A percentile compares a stretch with the other conserved stretches of the same genome.
These are phyloP conservation scores for Lepidium sativum DNA, from an alignment of 345 rosid genomes.

Conservation along the genomic window DNA sequence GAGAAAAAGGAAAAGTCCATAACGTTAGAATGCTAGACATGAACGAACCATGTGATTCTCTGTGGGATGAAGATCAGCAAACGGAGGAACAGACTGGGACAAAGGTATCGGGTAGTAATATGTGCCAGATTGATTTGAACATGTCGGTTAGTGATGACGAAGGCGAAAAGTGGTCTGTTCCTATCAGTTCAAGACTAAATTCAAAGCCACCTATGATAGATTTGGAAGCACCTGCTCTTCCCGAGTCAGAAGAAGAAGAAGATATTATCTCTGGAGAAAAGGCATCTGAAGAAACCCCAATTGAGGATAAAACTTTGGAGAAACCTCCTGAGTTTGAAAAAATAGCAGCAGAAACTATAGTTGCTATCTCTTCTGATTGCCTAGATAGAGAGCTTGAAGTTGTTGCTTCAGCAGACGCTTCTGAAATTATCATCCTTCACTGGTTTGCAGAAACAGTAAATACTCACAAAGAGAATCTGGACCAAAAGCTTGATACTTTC, in stretches of 20 bases:
- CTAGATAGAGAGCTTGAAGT: slow-evolving; percentile 17
- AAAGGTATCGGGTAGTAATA: slow-evolving; percentile 18
- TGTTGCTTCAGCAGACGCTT: slow-evolving; percentile 11
- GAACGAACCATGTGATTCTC: slow-evolving; percentile 75
- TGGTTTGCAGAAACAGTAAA: slow-evolving; percentile 63
- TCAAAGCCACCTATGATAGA: slow-evolving; percentile 40
- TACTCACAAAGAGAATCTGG: slow-evolving; percentile 43
- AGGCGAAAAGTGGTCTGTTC: slow-evolving; percentile 30
- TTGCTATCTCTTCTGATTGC: slow-evolving; percentile 43
- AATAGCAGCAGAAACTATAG: slow-evolving; percentile 59
- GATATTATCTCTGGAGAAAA: background rate
- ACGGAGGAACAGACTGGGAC: background rate
- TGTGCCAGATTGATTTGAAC: slow-evolving; percentile 56
- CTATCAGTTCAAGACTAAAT: slow-evolving; percentile 26
- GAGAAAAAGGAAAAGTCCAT: slow-evolving; percentile 30
- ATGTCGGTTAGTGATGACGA: slow-evolving; percentile 37
- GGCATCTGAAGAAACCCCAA: background rate
- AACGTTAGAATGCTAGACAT: slow-evolving; percentile 61
- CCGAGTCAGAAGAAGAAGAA: slow-evolving; percentile 23
- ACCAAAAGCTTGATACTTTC: slow-evolving; percentile 21
- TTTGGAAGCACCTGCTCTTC: slow-evolving; percentile 45
- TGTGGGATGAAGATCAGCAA: slow-evolving; percentile 24
- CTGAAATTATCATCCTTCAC: slow-evolving; percentile 32
- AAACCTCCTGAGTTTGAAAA: slow-evolving; percentile 13
- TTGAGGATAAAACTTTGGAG: slow-evolving; percentile 21